Evolutionary conservation across 2,329 filamentous ascomycete species (phyloP).

Genomic region (Xylariaceae sp.): DNA sequence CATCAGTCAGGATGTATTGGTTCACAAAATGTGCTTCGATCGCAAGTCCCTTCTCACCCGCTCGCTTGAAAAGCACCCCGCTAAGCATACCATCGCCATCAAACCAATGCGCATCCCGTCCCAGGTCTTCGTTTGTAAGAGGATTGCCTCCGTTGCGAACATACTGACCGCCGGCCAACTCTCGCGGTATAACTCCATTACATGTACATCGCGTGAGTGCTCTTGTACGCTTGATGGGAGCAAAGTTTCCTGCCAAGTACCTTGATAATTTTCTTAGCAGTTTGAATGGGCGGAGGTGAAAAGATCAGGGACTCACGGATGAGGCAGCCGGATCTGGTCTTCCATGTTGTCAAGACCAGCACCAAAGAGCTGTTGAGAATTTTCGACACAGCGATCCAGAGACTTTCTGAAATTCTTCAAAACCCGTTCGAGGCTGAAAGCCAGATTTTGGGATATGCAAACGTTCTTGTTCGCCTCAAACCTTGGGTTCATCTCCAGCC

Average conservation of each 20-base stretch:
- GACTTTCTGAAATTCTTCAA: too few relatives aligned
- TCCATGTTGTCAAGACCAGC: conserved; percentile 16
- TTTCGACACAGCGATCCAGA: too few relatives aligned
- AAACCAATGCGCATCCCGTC: conserved; percentile 68
- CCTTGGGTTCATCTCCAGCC: too few relatives aligned
- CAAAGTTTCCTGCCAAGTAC: conserved; percentile 68
- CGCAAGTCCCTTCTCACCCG: conserved; percentile 32
- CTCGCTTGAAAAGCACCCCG: conserved; percentile 58
- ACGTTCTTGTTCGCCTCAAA: too few relatives aligned
- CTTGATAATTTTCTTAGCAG: conserved; percentile 26
- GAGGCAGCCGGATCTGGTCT: conserved; percentile 12
- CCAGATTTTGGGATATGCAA: too few relatives aligned
- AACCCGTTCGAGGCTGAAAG: too few relatives aligned
- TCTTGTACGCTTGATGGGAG: conserved; percentile 57
- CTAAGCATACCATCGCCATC: conserved; percentile 74
- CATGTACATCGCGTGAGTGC: conserved; percentile 56
- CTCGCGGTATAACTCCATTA: conserved; percentile 59
- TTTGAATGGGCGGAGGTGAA: background rate
- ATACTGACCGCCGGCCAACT: conserved; percentile 67
- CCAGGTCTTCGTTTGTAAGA: conserved; percentile 57
- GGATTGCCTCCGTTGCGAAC: conserved; percentile 72
- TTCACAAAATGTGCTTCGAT: conserved; percentile 66
- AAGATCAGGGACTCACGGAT: conserved; percentile 25
- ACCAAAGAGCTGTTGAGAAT: too few relatives aligned
- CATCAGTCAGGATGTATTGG: conserved; percentile 66